Evolutionary conservation across 441 rosid species (phyloP), one percentile per base, ranked within the genome.

Genomic region (Kokia cookei): DNA sequence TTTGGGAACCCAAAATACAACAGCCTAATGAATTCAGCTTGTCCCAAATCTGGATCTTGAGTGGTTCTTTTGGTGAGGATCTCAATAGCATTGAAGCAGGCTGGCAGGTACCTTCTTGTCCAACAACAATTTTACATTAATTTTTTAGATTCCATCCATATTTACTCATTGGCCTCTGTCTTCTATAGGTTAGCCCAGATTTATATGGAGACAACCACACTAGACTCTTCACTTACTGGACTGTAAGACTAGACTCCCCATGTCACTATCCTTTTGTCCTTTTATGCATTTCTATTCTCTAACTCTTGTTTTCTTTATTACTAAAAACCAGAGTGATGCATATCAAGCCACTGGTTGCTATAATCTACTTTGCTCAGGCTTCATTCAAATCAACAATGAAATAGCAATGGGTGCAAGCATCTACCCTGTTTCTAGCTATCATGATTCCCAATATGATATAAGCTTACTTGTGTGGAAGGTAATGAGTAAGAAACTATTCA

Each of bases 281-380:
- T 15, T 75, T 9, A 3, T 35, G 1, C 32, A n/a, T 8, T 19
- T 12, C 9, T 32, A 19, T 17, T 63, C 1, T 32, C 5, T 12
- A n/a, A 29, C 42, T 51, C 3, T 43, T 29, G 24, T 12, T 42
- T 7, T 42, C 14, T 15, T 27, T 15, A 26, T 10, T 43, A 40
- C 69, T 47, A 66, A 69, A 66, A 67, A 67, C 77, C 80, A 87
- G 89, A 83, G 89, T 2, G 89, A 88, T 84, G 88, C 91, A 19
- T 88, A 88, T 75, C 86, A 84, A 73, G 88, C 89, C 48, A 87
- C 91, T 3, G 91, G 91, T 63, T 88, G 91, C 84, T 88, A 88
- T 78, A 88, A 88, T 65, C 91, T 86, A 53, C 86, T 86, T 13
- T 88, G 91, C 71, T 81, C 89, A 0, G 91, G 91, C 27, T 88